phyloP scores from a whole-genome alignment of 139 green algal genomes.

The Penium margaritaceum region DNA sequence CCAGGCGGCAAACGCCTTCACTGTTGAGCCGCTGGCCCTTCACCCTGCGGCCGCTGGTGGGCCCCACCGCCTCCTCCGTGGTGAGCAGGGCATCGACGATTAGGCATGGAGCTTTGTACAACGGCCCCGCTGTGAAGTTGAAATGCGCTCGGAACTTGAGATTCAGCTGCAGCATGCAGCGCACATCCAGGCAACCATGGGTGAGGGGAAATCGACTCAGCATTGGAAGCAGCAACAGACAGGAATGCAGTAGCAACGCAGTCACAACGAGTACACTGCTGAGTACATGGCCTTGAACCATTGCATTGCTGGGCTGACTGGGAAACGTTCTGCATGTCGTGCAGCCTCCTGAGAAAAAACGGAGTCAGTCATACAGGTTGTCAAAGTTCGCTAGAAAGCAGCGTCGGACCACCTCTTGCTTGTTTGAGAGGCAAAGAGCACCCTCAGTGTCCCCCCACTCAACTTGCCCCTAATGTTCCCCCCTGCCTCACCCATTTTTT shows the following conservation, averaged over 20 bases:
- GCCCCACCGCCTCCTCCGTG: constrained; percentile 31
- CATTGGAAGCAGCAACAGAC: neutral
- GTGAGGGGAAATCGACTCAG: neutral
- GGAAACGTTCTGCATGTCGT: too few relatives aligned
- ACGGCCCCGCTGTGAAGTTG: constrained; percentile 35
- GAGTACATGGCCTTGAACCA: too few relatives aligned
- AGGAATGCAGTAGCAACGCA: neutral
- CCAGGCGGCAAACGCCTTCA: constrained; percentile 18
- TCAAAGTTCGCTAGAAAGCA: too few relatives aligned
- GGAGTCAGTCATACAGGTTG: too few relatives aligned
- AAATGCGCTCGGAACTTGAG: constrained; percentile 43
- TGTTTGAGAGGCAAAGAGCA: too few relatives aligned
- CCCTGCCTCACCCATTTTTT: too few relatives aligned
- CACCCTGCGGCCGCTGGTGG: too few relatives aligned
- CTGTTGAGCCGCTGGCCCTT: constrained; percentile 4
- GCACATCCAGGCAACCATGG: neutral
- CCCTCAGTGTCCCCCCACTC: too few relatives aligned
- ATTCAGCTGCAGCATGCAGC: constrained; percentile 24
- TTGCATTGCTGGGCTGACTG: too few relatives aligned
- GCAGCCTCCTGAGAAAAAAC: too few relatives aligned
- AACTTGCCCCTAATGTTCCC: too few relatives aligned
- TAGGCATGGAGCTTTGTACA: constrained; percentile 37
- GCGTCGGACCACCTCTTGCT: too few relatives aligned
- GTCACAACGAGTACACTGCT: neutral
- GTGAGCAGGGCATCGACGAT: constrained; percentile 35